A percentile compares a stretch with the other conserved stretches of the same genome.
Conservation (phyloP, 2,329 filamentous ascomycete species). For the Alternaria rosae region DNA sequence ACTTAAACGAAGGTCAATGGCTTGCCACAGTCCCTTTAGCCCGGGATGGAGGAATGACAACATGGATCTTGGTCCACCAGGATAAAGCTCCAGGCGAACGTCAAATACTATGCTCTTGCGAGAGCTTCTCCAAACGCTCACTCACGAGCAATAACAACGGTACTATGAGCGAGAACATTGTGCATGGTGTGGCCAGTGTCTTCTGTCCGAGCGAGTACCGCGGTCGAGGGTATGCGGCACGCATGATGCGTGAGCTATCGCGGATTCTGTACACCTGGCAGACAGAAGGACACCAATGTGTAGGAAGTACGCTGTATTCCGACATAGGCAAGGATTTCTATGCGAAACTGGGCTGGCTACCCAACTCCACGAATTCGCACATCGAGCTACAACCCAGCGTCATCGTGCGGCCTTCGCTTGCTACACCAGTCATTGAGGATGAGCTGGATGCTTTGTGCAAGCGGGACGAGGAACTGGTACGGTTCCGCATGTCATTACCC, state of each 20-base stretch:
- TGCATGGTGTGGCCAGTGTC: slow-evolving; percentile 78
- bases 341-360: slow-evolving; percentile 74
- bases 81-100: slow-evolving; percentile 48
- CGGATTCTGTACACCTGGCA: slow-evolving; percentile 60
- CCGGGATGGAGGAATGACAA: slow-evolving; percentile 59
- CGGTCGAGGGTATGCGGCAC: slow-evolving; percentile 74
- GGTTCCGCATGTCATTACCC: slow-evolving; percentile 54
- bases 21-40: slow-evolving; percentile 62
- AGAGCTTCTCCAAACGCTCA: background rate
- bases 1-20: background rate
- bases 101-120: slow-evolving; percentile 63
- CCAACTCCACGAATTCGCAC: slow-evolving; percentile 73
- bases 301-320: slow-evolving; percentile 81
- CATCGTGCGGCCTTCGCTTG: background rate
- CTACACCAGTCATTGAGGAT: background rate
- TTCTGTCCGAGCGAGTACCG: slow-evolving; percentile 71
- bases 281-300: slow-evolving; percentile 32
- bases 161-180: slow-evolving; percentile 60
- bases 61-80: slow-evolving; percentile 63
- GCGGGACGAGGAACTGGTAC: slow-evolving; percentile 68
- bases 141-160: slow-evolving; percentile 45
- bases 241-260: slow-evolving; percentile 75
- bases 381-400: slow-evolving; percentile 59
- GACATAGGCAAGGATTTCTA: slow-evolving; percentile 86
- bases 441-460: background rate